phyloP scores from a whole-genome alignment of 2,329 filamentous ascomycete genomes.

The Aureobasidium mangrovei region DNA sequence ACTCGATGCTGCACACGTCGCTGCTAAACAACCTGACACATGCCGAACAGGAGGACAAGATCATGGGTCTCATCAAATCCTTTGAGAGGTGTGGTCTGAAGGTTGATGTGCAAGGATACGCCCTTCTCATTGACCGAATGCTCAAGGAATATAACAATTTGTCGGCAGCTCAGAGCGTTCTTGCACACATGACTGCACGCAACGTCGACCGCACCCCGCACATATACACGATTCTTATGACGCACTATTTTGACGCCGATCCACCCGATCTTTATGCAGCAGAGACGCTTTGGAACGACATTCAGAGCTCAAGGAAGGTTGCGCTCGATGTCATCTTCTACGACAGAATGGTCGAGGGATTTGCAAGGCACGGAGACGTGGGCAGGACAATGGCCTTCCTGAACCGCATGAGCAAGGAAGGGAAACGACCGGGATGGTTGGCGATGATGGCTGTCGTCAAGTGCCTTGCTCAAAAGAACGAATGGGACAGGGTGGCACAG shows the following conservation, averaged over 20 bases:
- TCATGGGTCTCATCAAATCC: slow-evolving; percentile 48
- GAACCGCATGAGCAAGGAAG: slow-evolving; percentile 29
- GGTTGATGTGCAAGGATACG: slow-evolving; percentile 56
- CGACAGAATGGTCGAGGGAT: slow-evolving; percentile 62
- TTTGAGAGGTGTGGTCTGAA: slow-evolving; percentile 50
- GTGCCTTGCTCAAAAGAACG: slow-evolving; percentile 30
- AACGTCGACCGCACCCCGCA: slow-evolving; percentile 50
- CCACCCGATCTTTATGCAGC: slow-evolving; percentile 51
- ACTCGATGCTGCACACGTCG: slow-evolving; percentile 46
- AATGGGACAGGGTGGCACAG: slow-evolving; percentile 26
- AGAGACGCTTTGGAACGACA: slow-evolving; percentile 47
- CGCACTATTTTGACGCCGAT: slow-evolving; percentile 51
- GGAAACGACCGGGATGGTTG: slow-evolving; percentile 35
- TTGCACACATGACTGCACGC: slow-evolving; percentile 51
- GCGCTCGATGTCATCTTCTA: slow-evolving; percentile 51
- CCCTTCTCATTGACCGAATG: slow-evolving; percentile 59
- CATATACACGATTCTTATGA: slow-evolving; percentile 66
- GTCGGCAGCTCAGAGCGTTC: slow-evolving; percentile 49
- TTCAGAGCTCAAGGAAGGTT: slow-evolving; percentile 28
- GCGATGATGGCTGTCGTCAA: slow-evolving; percentile 32
- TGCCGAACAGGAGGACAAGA: slow-evolving; percentile 42
- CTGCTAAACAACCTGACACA: slow-evolving; percentile 34
- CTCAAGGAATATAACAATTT: slow-evolving; percentile 41
- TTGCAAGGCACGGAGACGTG: slow-evolving; percentile 38
- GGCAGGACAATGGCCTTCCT: slow-evolving; percentile 43